Evolutionary conservation across 2,329 filamentous ascomycete genomes (phyloP), one percentile per base, ranked within the genome.

Genomic region (Ceratocystis albifundus): DNA sequence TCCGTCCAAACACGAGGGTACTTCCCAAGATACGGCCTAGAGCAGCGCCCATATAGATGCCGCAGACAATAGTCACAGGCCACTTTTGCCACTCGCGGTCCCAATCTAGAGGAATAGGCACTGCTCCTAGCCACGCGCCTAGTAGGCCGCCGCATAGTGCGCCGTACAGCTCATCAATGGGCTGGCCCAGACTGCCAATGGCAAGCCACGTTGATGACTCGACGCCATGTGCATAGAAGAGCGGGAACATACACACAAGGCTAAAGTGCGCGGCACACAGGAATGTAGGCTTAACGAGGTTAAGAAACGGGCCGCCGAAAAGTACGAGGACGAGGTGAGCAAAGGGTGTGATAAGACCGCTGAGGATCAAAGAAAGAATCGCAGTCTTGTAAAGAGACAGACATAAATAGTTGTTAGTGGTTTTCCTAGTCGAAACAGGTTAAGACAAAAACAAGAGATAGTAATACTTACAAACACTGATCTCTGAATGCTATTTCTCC

Each of bases 11-110:
- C 5, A 77, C 75, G 67, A 82, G 62, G 0, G 76, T 77, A 2
- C 82, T 82, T 0, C 86, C 85, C 20, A 85, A 70, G 66, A 84
- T 72, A 73, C 88, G 87, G 1, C 91, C 91, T 12, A 89, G 70
- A 0, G 84, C 80, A 75, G 89, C 91, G 0, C 94, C 94, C 4
- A 84, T 76, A 75, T 96, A 97, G 20, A 88, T 80, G 2, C 94
- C 94, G 1, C 84, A 85, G 3, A 97, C 77, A 67, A 99, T 88
- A 0, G 94, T 99, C 61, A 97, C 87, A 0, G 94, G 94, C 89
- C 93, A 99, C 75, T 88, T 89, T 82, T 99, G 94, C 94, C 94
- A 99, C 71, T 96, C 91, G n/a, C 94, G 86, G 75, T 99, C 94
- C 93, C 93, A 97, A 75, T 99, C 94, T 70, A 99, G 79, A 1